Conservation (phyloP, 2,329 filamentous ascomycete genomes). For the Ceratocystis huliohia region DNA sequence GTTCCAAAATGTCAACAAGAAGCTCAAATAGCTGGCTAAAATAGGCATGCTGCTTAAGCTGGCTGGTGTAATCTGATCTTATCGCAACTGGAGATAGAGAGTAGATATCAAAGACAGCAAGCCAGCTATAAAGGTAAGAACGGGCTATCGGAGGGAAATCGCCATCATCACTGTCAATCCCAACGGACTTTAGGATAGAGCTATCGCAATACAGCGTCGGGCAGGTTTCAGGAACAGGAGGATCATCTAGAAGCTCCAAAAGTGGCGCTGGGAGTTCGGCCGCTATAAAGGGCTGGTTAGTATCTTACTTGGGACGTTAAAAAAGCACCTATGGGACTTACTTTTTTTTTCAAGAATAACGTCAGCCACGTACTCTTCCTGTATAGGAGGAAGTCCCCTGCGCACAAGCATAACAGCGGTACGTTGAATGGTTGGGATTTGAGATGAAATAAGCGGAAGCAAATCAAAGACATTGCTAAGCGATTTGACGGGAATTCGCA, state of each 20-base stretch:
- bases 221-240: conserved; percentile 37
- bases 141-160: conserved; percentile 28
- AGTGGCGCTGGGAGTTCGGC: conserved; percentile 4
- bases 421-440: conserved; percentile 49
- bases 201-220: conserved; percentile 25
- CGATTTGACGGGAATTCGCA: background rate
- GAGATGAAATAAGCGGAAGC: background rate
- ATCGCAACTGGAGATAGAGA: conserved; percentile 66
- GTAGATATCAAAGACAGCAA: conserved; percentile 79
- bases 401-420: conserved; percentile 72
- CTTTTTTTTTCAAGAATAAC: conserved; percentile 55
- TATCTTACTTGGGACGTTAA: conserved; percentile 19
- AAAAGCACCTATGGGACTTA: conserved; percentile 24
- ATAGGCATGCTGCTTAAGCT: conserved; percentile 62
- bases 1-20: conserved; percentile 72
- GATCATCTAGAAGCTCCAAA: background rate
- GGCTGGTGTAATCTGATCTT: conserved; percentile 64
- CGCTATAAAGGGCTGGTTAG: conserved; percentile 8
- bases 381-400: conserved; percentile 59
- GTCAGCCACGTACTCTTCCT: conserved; percentile 74
- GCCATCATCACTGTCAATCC: background rate
- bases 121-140: conserved; percentile 81
- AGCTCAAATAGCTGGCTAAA: conserved; percentile 61
- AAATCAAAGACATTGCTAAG: background rate
- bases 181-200: background rate